Percentiles rank a stretch among this genome's conserved stretches.
phyloP scores from a whole-genome alignment of 495 filamentous ascomycete genomes.

The Daldinia grandis region DNA sequence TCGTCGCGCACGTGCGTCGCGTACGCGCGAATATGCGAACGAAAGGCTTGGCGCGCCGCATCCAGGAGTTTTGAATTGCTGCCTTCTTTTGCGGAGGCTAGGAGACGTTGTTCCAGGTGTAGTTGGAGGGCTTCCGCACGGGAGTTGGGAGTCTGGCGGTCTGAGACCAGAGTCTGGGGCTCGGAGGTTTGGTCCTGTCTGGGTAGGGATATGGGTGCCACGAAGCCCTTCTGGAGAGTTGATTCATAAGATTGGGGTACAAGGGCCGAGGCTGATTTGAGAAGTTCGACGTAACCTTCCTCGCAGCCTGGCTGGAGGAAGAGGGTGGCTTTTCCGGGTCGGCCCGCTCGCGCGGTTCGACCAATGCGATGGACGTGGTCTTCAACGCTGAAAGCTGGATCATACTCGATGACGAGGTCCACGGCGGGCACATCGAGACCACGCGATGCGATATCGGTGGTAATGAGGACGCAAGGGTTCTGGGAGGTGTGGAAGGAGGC shows the following conservation, averaged over 20 bases:
- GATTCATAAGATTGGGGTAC: conserved; percentile 55
- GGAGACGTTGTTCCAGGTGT: conserved; percentile 58
- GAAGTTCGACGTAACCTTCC: conserved; percentile 83
- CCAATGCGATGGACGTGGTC: conserved; percentile 96
- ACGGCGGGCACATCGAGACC: conserved; percentile 94
- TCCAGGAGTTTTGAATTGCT: conserved; percentile 60
- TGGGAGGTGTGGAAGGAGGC: conserved; percentile 72
- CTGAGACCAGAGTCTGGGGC: conserved; percentile 32
- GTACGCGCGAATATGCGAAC: conserved; percentile 92
- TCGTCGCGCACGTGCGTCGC: conserved; percentile 90
- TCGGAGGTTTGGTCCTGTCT: conserved; percentile 36
- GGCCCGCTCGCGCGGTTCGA: conserved; percentile 91
- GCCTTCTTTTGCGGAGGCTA: conserved; percentile 46
- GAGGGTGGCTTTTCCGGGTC: conserved; percentile 83
- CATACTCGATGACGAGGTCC: conserved; percentile 93
- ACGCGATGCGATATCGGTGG: conserved; percentile 93
- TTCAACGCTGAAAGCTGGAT: conserved; percentile 87
- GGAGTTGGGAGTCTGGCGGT: conserved; percentile 52
- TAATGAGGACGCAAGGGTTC: conserved; percentile 81
- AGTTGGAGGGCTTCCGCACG: conserved; percentile 59
- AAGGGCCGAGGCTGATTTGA: conserved; percentile 58
- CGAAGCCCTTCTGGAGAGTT: conserved; percentile 64
- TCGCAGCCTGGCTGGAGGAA: conserved; percentile 91
- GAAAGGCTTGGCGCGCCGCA: conserved; percentile 80
- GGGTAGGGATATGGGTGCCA: conserved; percentile 51